phyloP scores from a whole-genome alignment of 768 basidiomycete genomes.

The Boletus eberwhitei region DNA sequence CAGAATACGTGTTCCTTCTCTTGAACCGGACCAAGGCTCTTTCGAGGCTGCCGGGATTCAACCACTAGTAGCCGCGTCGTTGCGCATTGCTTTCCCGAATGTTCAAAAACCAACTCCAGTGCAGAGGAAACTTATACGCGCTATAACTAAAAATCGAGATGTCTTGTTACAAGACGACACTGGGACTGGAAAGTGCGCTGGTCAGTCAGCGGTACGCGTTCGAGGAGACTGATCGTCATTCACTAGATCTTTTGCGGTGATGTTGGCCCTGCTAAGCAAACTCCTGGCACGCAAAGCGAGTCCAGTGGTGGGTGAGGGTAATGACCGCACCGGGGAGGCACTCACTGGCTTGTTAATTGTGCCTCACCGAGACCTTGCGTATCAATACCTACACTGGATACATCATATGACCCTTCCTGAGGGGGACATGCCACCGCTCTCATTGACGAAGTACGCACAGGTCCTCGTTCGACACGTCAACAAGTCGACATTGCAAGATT shows the following conservation, averaged over 20 bases:
- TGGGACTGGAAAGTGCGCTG: conserved; percentile 75
- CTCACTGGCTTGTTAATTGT: conserved; percentile 62
- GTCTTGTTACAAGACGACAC: conserved; percentile 66
- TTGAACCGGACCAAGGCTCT: conserved; percentile 12
- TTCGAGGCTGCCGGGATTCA: conserved; percentile 57
- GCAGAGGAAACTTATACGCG: conserved; percentile 61
- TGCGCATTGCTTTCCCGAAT: conserved; percentile 59
- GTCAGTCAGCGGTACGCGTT: background rate
- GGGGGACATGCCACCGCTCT: conserved; percentile 27
- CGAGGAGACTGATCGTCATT: conserved; percentile 1
- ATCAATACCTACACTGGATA: conserved; percentile 66
- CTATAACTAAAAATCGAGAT: conserved; percentile 53
- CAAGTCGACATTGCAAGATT: conserved; percentile 10
- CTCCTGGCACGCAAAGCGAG: conserved; percentile 32
- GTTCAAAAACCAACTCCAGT: conserved; percentile 55
- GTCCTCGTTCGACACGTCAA: conserved; percentile 55
- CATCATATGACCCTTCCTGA: conserved; percentile 41
- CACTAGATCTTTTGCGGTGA: conserved; percentile 66
- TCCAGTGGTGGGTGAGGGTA: conserved; percentile 10
- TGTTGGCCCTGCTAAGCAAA: conserved; percentile 64
- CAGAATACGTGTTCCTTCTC: background rate
- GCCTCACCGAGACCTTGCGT: conserved; percentile 70
- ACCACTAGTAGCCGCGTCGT: conserved; percentile 43
- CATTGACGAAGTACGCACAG: conserved; percentile 49
- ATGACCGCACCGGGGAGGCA: conserved; percentile 22